Evolutionary conservation across 2,329 filamentous ascomycete species (phyloP).

Genomic region (Penicillium italicum): DNA sequence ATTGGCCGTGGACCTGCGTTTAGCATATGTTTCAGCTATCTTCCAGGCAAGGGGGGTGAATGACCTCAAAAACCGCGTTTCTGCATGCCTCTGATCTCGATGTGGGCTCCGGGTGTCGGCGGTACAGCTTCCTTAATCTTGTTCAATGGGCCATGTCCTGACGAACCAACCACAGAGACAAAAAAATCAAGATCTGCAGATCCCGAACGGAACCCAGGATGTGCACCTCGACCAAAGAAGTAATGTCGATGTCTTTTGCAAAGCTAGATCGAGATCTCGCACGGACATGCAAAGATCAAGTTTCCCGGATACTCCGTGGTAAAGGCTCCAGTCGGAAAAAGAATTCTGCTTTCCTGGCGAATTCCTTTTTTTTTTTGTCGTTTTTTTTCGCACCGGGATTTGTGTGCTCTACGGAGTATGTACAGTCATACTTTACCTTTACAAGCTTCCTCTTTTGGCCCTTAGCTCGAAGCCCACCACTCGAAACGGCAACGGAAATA

Average conservation of each 20-base stretch:
- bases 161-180: slow-evolving; percentile 13
- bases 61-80: slow-evolving; percentile 1
- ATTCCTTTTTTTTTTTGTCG: background rate
- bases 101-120: slow-evolving; percentile 11
- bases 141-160: slow-evolving; percentile 11
- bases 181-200: background rate
- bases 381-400: background rate
- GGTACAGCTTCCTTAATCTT: slow-evolving; percentile 14
- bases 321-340: background rate
- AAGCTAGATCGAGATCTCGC: slow-evolving; percentile 2
- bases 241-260: background rate
- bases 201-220: slow-evolving; percentile 1
- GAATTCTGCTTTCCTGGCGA: background rate
- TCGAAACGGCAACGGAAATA: background rate
- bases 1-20: slow-evolving; percentile 8
- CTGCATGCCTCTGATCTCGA: slow-evolving; percentile 3
- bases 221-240: slow-evolving; percentile 3
- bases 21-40: slow-evolving; percentile 19
- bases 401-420: background rate
- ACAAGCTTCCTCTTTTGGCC: background rate
- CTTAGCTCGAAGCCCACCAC: background rate
- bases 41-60: slow-evolving; percentile 17
- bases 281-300: background rate
- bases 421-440: background rate
- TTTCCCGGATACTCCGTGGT: background rate